Base-by-base conservation (phyloP, 2,329 filamentous ascomycete genomes). In the Lecanosticta acicola region DNA sequence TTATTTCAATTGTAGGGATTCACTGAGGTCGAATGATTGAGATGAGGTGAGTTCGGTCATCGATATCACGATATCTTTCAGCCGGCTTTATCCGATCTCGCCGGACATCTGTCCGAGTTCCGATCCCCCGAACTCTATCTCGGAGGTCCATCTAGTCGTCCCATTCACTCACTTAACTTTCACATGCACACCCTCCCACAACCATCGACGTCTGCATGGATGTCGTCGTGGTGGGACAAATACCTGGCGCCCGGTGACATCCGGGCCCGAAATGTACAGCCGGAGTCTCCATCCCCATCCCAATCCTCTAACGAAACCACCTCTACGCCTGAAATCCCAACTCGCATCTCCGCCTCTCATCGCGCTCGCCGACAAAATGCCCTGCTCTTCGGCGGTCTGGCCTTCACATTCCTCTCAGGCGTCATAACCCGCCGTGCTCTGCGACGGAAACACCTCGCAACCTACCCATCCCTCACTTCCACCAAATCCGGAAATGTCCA, bases 371-470 rank as follows among this genome's bases (percentile, higher is more conserved):
- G 59, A 33, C 59, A 65, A 47, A 60, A 61, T 53, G 62, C 46
- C 36, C 68, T 95, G 48, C 84, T 93, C 66, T 73, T 83, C 57
- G 81, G 83, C 50, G 91, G 91, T 34, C 76, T 85, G 9, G 74
- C 79, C 45, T 94, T 94, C 68, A 78, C 94, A 54, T 71, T 79
- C 17, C 74, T 89, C 52, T 87, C 88, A 1, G 72, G 85, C 1
- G 63, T 83, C 44, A 71, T 94, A 66, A 69, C 74, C 66, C 66
- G 65, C 62, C 66, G 90, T 41, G 76, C 87, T 7, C 73, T 94
- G 34, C 78, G 81, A 36, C 82, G 84, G 54, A 83, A 85, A 55
- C 75, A 78, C 46, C 64, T 78, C 17, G 72, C 78, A 17, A 71
- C 79, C 10, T 69, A 79, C 32, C 89, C 90, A 29, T 39, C 54